Evolutionary conservation across 345 rosid species (phyloP).

Genomic region (Populus davidiana): DNA sequence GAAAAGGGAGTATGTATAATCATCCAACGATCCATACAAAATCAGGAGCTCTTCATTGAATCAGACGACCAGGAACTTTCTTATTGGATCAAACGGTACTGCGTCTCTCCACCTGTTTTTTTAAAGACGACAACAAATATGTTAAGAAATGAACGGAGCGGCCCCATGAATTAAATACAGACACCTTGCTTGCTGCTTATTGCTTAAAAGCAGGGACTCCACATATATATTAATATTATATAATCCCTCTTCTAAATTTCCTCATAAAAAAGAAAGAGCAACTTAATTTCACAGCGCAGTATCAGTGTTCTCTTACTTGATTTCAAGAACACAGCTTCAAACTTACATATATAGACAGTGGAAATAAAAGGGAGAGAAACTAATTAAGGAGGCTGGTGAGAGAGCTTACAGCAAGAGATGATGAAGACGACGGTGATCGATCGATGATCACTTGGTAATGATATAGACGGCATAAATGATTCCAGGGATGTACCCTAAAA

Average conservation of each 20-base stretch:
- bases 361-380: not conserved
- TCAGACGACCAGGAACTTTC: not conserved
- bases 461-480: conserved; percentile 69
- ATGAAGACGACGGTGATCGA: not conserved
- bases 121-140: not conserved
- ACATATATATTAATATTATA: too few species aligned
- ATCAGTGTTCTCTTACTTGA: too few species aligned
- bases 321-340: not conserved
- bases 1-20: not conserved
- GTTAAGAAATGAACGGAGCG: too few species aligned
- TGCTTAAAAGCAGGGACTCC: too few species aligned
- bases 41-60: not conserved
- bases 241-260: too few species aligned
- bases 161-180: too few species aligned
- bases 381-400: too few species aligned
- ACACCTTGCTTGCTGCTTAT: too few species aligned
- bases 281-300: too few species aligned
- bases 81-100: conserved; percentile 7
- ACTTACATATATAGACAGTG: too few species aligned
- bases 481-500: conserved; percentile 76
- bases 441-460: conserved; percentile 47
- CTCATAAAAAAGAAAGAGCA: too few species aligned
- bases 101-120: not conserved
- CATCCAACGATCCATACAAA: not conserved
- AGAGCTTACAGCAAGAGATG: not conserved